Evolutionary conservation across 176 grass and related monocot genomes (phyloP), one percentile per base, ranked within the genome.

Genomic region (Oryza rufipogon): DNA sequence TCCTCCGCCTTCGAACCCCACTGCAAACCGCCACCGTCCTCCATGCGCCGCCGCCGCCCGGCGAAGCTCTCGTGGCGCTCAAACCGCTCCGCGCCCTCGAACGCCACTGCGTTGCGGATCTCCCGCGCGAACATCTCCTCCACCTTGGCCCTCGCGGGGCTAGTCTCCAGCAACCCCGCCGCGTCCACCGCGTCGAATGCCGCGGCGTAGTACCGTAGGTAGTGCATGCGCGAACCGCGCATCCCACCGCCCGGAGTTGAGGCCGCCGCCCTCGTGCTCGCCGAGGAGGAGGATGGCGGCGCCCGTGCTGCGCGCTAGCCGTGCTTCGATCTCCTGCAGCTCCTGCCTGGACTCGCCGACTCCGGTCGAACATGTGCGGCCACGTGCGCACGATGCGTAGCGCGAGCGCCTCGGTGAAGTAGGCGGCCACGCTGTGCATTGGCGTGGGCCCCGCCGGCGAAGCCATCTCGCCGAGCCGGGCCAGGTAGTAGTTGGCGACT

Each of bases 51-150:
- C 79, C 36, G 88, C 97, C 97, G 94, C 4, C 64, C 63, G 0
- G 30, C 70, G 63, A 99, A 96, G 66, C 56, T 96, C 88, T 99
- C 93, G 75, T 99, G 91, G 76, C 93, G 82, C 78, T 99, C 91
- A 8, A 81, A 68, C 45, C 91, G 81, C 74, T 96, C 93, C 5
- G 23, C 42, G 52, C 90, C 97, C n/a, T 92, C 94, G 76, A 94
- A 96, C 20, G 90, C 91, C 46, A 99, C 90, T 34, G 89, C 77
- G 86, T 94, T 94, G 38, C 90, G 91, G 30, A 99, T 94, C 90
- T 94, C 93, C 88, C 88, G 75, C 7, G 91, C 91, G 86, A 94
- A 96, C 97, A 96, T 92, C 88, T 99, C 90, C 81, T 99, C 97
- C 7, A 89, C 86, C 75, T 91, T 96, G 63, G 67, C 79, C 93